Percentiles rank a stretch among this genome's conserved stretches.
Evolutionary conservation across 768 basidiomycete species (phyloP).

Genomic region (Serendipita sp.): DNA sequence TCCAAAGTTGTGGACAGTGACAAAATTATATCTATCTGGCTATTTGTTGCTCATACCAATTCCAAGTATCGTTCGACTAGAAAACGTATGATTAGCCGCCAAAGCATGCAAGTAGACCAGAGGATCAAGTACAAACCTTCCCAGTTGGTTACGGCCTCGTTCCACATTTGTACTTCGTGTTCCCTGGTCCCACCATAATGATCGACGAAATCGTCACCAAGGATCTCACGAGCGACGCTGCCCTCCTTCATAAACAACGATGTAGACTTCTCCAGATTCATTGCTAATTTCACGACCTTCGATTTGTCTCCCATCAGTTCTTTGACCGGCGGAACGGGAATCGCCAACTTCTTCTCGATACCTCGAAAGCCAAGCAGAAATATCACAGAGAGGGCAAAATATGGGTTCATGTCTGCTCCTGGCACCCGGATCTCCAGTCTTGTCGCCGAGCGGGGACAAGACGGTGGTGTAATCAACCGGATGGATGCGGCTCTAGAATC

Average conservation of each 20-base stretch:
- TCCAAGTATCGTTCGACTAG: conserved; percentile 77
- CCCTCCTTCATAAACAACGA: conserved; percentile 56
- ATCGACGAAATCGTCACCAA: conserved; percentile 83
- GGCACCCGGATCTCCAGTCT: conserved; percentile 88
- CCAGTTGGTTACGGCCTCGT: conserved; percentile 84
- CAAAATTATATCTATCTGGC: background rate
- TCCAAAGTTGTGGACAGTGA: background rate
- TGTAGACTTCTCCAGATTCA: conserved; percentile 65
- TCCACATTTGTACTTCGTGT: conserved; percentile 76
- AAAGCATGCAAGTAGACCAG: background rate
- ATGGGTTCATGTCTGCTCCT: conserved; percentile 94
- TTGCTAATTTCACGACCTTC: conserved; percentile 60
- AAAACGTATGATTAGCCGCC: conserved; percentile 3
- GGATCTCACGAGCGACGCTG: conserved; percentile 62
- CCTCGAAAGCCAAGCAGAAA: conserved; percentile 78
- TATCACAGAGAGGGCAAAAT: conserved; percentile 75
- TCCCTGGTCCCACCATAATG: conserved; percentile 92
- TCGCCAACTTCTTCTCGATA: conserved; percentile 53
- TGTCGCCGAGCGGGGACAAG: conserved; percentile 63
- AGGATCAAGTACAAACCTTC: conserved; percentile 41
- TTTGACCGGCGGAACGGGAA: conserved; percentile 57
- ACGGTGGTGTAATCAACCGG: conserved; percentile 83
- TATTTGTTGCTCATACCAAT: conserved; percentile 33
- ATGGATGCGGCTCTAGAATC: conserved; percentile 88
- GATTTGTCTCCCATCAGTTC: conserved; percentile 24